phyloP scores from a whole-genome alignment of 2,329 filamentous ascomycete genomes.

The Penicillium sumatraense region DNA sequence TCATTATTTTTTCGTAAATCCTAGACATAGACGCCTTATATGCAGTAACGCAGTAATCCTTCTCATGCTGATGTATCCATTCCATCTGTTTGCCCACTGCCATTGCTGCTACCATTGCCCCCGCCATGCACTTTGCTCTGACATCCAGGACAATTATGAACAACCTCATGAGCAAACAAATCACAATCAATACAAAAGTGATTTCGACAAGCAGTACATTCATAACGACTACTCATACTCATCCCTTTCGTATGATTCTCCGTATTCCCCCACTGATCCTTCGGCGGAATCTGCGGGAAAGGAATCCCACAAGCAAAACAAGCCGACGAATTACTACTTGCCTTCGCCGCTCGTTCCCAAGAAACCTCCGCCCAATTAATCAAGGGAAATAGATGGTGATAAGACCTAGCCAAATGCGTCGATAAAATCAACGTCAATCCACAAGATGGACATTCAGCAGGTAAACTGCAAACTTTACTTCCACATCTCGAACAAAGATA shows the following conservation, averaged over 20 bases:
- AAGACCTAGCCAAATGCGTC: constrained; percentile 89
- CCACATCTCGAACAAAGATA: constrained; percentile 90
- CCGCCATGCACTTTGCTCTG: constrained; percentile 49
- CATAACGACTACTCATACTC: constrained; percentile 85
- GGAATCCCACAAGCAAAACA: constrained; percentile 78
- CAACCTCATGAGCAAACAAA: constrained; percentile 88
- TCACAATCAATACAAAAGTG: constrained; percentile 99
- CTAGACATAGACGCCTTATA: too few relatives aligned
- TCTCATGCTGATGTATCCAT: constrained; percentile 37
- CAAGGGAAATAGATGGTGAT: constrained; percentile 89
- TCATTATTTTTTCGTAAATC: too few relatives aligned
- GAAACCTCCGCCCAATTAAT: constrained; percentile 89
- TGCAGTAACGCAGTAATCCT: too few relatives aligned
- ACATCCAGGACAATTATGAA: constrained; percentile 96
- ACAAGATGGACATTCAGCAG: constrained; percentile 88
- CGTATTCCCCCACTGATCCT: constrained; percentile 38
- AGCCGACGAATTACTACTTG: constrained; percentile 54
- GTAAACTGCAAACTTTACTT: constrained; percentile 86
- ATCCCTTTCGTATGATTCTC: constrained; percentile 63
- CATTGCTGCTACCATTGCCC: constrained; percentile 15
- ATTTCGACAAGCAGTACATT: constrained; percentile 80
- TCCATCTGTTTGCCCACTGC: constrained; percentile 38
- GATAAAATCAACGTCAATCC: constrained; percentile 91
- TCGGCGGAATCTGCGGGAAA: constrained; percentile 64
- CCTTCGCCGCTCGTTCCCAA: constrained; percentile 82